Percentiles rank a stretch among this genome's conserved stretches.
Conservation (phyloP, 352 stramenopile genomes). For the Globisporangium paddicum region DNA sequence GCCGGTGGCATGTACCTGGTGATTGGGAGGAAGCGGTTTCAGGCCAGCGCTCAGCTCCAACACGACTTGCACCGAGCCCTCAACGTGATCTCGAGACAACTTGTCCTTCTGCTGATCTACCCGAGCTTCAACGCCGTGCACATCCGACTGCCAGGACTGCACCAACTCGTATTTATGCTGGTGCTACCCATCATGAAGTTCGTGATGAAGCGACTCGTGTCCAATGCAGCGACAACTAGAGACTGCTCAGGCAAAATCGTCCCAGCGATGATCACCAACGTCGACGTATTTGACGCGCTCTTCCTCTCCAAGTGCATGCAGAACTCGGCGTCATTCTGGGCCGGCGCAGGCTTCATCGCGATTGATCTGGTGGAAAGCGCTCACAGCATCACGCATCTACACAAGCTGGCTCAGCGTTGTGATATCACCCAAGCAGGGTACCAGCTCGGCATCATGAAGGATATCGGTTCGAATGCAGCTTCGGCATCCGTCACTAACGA, state of each 20-base stretch:
- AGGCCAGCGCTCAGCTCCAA: neutral
- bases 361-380: neutral
- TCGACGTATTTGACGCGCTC: neutral
- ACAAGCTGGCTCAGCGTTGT: neutral
- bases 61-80: neutral
- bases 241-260: neutral
- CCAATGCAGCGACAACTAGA: neutral
- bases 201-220: neutral
- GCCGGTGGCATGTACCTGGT: neutral
- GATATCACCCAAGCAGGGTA: neutral
- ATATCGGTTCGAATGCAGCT: neutral
- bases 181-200: neutral
- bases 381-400: neutral
- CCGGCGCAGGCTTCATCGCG: neutral
- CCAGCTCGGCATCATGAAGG: neutral
- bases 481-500: too few relatives aligned
- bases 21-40: neutral
- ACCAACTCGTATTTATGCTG: neutral
- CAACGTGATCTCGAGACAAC: neutral
- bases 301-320: too few relatives aligned
- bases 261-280: neutral
- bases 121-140: neutral
- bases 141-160: neutral
- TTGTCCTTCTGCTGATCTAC: neutral
- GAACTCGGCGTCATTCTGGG: neutral